Evolutionary conservation across 371 early-diverging fungal species (phyloP).

Genomic region (Mucor indicus): DNA sequence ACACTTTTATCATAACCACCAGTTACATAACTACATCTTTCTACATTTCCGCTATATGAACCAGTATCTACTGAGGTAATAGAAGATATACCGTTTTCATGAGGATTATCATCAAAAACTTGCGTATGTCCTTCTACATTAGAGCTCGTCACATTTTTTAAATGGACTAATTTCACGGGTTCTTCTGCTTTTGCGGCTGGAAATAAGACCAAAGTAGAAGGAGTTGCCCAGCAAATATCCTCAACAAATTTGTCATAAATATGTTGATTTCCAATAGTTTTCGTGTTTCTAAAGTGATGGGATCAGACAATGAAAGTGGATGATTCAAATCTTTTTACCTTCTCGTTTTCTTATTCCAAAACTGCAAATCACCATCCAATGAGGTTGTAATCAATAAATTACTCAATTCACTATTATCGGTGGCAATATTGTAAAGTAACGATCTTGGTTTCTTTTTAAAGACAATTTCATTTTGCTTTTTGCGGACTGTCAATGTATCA

Average conservation of each 20-base stretch:
- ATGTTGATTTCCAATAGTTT: constrained; percentile 17
- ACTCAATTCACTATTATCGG: constrained; percentile 3
- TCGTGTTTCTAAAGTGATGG: constrained; percentile 18
- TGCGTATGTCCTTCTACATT: constrained; percentile 27
- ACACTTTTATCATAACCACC: constrained; percentile 34
- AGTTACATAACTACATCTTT: constrained; percentile 29
- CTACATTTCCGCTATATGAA: constrained; percentile 4
- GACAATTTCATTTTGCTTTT: background rate
- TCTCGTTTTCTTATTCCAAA: constrained; percentile 15
- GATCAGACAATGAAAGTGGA: background rate
- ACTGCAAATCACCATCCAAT: constrained; percentile 33
- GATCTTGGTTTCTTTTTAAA: constrained; percentile 32
- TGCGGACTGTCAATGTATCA: constrained; percentile 6
- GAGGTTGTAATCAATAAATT: constrained; percentile 32
- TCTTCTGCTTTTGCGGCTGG: constrained; percentile 9
- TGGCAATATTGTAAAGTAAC: constrained; percentile 26
- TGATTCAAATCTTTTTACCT: background rate
- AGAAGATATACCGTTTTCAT: constrained; percentile 20
- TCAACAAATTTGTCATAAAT: constrained; percentile 32
- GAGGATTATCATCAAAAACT: constrained; percentile 20
- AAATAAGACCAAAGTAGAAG: constrained; percentile 23
- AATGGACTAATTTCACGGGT: constrained; percentile 15
- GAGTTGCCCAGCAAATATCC: constrained; percentile 34
- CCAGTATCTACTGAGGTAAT: constrained; percentile 20
- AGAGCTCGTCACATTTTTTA: constrained; percentile 7